Evolutionary conservation across 2,329 filamentous ascomycete species (phyloP).

Genomic region (Dactylellina haptotyla): DNA sequence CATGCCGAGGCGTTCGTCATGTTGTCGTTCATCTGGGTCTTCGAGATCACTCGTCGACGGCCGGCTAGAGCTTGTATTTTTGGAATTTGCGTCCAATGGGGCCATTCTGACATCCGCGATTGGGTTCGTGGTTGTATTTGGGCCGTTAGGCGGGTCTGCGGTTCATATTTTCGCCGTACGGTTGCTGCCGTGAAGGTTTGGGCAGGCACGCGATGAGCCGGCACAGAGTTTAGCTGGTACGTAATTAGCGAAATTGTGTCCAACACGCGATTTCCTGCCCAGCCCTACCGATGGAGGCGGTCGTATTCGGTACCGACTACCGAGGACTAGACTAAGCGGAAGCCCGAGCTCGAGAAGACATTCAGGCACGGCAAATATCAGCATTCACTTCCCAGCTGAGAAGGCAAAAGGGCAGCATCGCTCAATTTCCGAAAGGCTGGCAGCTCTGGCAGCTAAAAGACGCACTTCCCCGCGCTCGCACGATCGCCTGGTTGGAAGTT

Average conservation of each 20-base stretch:
- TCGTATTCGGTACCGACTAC: conserved; percentile 36
- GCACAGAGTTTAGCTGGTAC: too few species aligned
- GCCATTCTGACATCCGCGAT: conserved; percentile 23
- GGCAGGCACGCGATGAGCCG: too few species aligned
- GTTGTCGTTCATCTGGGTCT: not conserved
- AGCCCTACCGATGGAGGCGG: not conserved
- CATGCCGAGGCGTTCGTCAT: conserved; percentile 15
- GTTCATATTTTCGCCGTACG: too few species aligned
- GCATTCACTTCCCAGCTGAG: not conserved
- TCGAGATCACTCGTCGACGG: not conserved
- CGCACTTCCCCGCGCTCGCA: too few species aligned
- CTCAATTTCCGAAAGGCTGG: conserved; percentile 17
- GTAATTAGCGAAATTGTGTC: too few species aligned
- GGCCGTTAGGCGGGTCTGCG: too few species aligned
- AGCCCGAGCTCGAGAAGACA: too few species aligned
- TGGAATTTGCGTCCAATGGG: conserved; percentile 1
- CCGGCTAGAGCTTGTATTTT: not conserved
- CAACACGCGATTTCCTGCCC: too few species aligned
- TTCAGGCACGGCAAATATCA: conserved; percentile 1
- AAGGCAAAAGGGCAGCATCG: not conserved
- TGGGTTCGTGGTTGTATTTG: not conserved
- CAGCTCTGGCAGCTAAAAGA: too few species aligned
- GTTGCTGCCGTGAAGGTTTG: too few species aligned
- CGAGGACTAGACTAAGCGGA: too few species aligned
- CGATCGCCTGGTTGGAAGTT: conserved; percentile 8